Base-by-base conservation (phyloP, 2,329 filamentous ascomycete genomes). In the Apiospora sp. region DNA sequence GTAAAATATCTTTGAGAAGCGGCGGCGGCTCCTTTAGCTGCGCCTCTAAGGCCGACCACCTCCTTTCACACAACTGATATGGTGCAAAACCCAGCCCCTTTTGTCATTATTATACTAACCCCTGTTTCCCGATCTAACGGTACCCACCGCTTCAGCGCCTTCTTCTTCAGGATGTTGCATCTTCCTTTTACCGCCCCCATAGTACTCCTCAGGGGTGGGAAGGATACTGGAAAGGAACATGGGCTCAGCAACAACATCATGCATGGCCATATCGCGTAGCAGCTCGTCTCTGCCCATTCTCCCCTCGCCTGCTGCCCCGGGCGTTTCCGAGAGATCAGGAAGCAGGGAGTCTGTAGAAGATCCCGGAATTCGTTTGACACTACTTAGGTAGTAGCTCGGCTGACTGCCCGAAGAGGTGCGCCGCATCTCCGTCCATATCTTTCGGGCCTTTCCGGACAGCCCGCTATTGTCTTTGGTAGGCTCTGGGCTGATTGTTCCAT, bases 341-440 rank as follows among this genome's bases (percentile, higher is more conserved):
- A 41, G 34, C 19, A 41, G 10, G 49, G 44, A 24, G 8, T 34
- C 34, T n/a, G 67, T 49, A 19, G 19, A 49, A n/a, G 34, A 22
- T 16, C 44, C 24, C 14, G 43, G 43, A 27, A 49, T n/a, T 19
- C 74, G 69, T 19, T 75, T 71, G 7, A 68, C 68, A 34, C 75
- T 77, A 54, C 73, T 75, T 10, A 74, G 64, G 46, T 73, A 75
- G 27, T 73, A 76, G 14, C 70, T 71, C 16, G 75, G 74, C 37
- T 73, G 75, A 24, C 73, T 72, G 5, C 73, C 72, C 1, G 75
- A 77, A 13, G 76, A 75, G 4, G 74, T 75, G 43, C 75, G 75
- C n/a, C 78, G 78, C 73, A 80, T 77, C 51, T 78, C 78, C n/a
- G 77, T 77, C 79, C 78, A 81, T 43, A 80, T 79, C 69, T 77